A percentile compares a stretch with the other conserved stretches of the same genome.
Evolutionary conservation across 2,329 filamentous ascomycete genomes (phyloP).

Genomic region (Macrophomina pseudophaseolina): DNA sequence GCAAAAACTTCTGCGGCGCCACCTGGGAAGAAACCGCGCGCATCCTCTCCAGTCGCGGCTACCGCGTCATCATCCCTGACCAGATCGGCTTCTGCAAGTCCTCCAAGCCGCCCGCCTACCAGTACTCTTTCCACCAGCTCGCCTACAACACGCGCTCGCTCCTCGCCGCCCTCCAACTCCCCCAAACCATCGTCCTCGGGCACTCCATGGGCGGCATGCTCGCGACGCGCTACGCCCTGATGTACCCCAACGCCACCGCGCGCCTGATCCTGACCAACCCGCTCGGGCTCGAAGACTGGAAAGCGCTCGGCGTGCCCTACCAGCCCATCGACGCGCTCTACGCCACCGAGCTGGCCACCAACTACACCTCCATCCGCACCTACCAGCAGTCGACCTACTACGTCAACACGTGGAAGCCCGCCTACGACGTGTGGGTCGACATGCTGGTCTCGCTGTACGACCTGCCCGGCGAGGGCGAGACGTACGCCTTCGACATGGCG

Average conservation of each 20-base stretch:
- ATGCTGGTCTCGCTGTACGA: constrained; percentile 61
- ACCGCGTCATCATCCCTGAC: constrained; percentile 60
- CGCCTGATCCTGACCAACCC: constrained; percentile 58
- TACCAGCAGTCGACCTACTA: constrained; percentile 40
- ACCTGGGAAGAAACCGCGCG: constrained; percentile 59
- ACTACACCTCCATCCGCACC: constrained; percentile 35
- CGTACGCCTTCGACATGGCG: constrained; percentile 56
- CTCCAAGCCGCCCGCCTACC: constrained; percentile 57
- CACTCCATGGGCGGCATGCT: constrained; percentile 64
- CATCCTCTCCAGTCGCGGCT: constrained; percentile 50
- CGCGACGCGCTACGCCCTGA: constrained; percentile 56
- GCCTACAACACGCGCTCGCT: constrained; percentile 58
- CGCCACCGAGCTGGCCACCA: constrained; percentile 33
- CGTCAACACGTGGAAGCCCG: constrained; percentile 50
- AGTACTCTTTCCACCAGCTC: constrained; percentile 60
- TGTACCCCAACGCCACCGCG: constrained; percentile 53
- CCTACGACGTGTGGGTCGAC: constrained; percentile 61
- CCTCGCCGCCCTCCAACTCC: constrained; percentile 51
- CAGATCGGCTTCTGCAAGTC: constrained; percentile 65
- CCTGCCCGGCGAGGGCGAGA: constrained; percentile 46
- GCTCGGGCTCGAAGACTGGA: constrained; percentile 62
- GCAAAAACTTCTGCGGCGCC: constrained; percentile 62
- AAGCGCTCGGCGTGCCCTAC: constrained; percentile 37
- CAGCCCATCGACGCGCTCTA: constrained; percentile 31
- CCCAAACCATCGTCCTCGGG: constrained; percentile 55